Evolutionary conservation across 1,284 basidiomycete species (phyloP).

Genomic region (Apiotrichum porosum): DNA sequence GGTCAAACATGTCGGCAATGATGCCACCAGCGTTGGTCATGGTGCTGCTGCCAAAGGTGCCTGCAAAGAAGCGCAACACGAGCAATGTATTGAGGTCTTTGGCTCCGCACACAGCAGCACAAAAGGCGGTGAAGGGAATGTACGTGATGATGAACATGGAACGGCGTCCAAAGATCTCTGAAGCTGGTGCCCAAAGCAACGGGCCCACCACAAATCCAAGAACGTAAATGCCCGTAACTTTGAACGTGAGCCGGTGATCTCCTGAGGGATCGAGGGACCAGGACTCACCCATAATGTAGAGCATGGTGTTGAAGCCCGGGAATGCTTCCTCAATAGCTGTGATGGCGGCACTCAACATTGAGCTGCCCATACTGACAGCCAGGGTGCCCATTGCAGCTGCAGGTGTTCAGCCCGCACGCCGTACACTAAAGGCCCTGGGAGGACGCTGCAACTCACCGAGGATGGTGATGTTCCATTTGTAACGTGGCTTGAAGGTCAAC

Average conservation of each 20-base stretch:
- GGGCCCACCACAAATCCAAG: slow-evolving; percentile 7
- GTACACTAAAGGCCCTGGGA: no score
- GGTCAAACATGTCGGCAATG: slow-evolving; percentile 48
- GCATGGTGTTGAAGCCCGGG: slow-evolving; percentile 18
- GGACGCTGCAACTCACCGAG: slow-evolving; percentile 13
- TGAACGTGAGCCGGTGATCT: no score
- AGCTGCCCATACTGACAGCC: slow-evolving; percentile 23
- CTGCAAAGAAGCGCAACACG: slow-evolving; percentile 49
- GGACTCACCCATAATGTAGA: slow-evolving; percentile 22
- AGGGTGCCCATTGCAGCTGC: slow-evolving; percentile 14
- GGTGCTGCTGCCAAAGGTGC: slow-evolving; percentile 44
- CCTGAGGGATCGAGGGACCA: no score
- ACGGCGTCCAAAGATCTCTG: slow-evolving; percentile 35
- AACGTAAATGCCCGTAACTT: slow-evolving; percentile 9
- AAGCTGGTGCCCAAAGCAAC: slow-evolving; percentile 28
- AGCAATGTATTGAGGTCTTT: slow-evolving; percentile 48
- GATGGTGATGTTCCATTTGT: slow-evolving; percentile 34
- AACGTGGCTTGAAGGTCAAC: slow-evolving; percentile 21
- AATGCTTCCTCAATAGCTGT: slow-evolving; percentile 19
- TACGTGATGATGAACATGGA: slow-evolving; percentile 46
- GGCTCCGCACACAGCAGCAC: slow-evolving; percentile 45
- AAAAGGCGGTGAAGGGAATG: slow-evolving; percentile 47
- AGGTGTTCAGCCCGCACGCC: not conserved
- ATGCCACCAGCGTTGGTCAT: slow-evolving; percentile 51
- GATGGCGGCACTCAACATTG: slow-evolving; percentile 25